Conservation (phyloP, 768 basidiomycete genomes). For the Termitomyces sp. region DNA sequence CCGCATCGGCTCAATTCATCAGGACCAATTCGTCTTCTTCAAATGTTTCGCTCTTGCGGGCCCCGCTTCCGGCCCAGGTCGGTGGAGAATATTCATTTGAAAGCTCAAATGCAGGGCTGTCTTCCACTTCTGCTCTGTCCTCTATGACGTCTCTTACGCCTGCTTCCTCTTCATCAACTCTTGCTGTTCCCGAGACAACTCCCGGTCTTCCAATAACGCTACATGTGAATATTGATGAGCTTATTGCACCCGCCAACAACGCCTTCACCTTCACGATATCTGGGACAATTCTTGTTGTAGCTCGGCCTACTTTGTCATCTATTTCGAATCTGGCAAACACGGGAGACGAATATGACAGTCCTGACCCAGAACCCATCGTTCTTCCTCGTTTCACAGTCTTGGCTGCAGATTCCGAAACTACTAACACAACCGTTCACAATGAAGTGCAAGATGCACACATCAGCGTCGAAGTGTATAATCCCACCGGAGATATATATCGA, state of each 20-base stretch:
- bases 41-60: slow-evolving; percentile 66
- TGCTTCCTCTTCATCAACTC: slow-evolving; percentile 27
- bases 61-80: slow-evolving; percentile 63
- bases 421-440: slow-evolving; percentile 56
- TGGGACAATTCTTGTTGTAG: slow-evolving; percentile 60
- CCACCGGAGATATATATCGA: slow-evolving; percentile 46
- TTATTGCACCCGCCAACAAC: slow-evolving; percentile 61
- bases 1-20: slow-evolving; percentile 17
- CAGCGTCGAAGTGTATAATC: slow-evolving; percentile 60
- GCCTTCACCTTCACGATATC: slow-evolving; percentile 62
- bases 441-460: slow-evolving; percentile 40
- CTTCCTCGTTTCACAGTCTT: slow-evolving; percentile 70
- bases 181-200: slow-evolving; percentile 24
- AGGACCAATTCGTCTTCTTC: slow-evolving; percentile 41
- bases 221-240: slow-evolving; percentile 78
- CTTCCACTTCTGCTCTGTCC: slow-evolving; percentile 34
- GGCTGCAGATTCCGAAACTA: slow-evolving; percentile 60
- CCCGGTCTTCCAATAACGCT: slow-evolving; percentile 67
- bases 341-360: slow-evolving; percentile 18
- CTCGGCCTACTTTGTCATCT: slow-evolving; percentile 29
- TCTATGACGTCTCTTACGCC: slow-evolving; percentile 50
- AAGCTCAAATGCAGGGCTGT: slow-evolving; percentile 33
- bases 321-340: slow-evolving; percentile 16
- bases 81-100: slow-evolving; percentile 79
- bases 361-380: slow-evolving; percentile 46